Conservation (phyloP, 208 protist species). For the Trypanosomatidae sp. region DNA sequence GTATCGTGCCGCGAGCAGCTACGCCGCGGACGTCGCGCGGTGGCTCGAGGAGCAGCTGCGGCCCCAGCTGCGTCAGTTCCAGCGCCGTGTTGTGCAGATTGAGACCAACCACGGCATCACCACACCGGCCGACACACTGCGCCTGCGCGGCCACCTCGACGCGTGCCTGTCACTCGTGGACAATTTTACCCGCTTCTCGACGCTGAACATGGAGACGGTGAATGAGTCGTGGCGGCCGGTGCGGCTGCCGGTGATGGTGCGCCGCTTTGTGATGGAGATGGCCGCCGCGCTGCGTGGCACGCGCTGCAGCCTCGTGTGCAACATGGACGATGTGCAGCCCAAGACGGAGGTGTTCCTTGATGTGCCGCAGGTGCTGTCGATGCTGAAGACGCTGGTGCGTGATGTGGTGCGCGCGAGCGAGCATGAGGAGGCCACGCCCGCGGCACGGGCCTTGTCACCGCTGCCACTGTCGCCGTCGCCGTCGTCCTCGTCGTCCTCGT, state of each 20-base stretch:
- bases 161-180: conserved; percentile 50
- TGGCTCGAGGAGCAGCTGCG: conserved; percentile 60
- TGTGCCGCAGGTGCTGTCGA: conserved; percentile 25
- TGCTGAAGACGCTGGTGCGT: conserved; percentile 27
- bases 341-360: conserved; percentile 64
- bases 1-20: conserved; percentile 40
- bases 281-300: conserved; percentile 7
- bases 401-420: too few relatives aligned
- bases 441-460: too few relatives aligned
- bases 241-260: conserved; percentile 27
- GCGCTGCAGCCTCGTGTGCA: conserved; percentile 30
- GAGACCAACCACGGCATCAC: conserved; percentile 37
- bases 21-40: conserved; percentile 49
- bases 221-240: conserved; percentile 60
- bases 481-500: too few relatives aligned
- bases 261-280: conserved; percentile 36
- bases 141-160: conserved; percentile 51
- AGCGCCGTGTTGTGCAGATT: conserved; percentile 36
- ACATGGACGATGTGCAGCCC: conserved; percentile 33
- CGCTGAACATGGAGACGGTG: conserved; percentile 67
- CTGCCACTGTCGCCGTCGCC: too few relatives aligned
- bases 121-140: conserved; percentile 36
- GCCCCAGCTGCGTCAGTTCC: conserved; percentile 59
- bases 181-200: conserved; percentile 48
- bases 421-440: too few relatives aligned